A percentile compares a stretch with the other conserved stretches of the same genome.
Conservation (phyloP, 352 stramenopile genomes). For the Phytophthora foliorum region DNA sequence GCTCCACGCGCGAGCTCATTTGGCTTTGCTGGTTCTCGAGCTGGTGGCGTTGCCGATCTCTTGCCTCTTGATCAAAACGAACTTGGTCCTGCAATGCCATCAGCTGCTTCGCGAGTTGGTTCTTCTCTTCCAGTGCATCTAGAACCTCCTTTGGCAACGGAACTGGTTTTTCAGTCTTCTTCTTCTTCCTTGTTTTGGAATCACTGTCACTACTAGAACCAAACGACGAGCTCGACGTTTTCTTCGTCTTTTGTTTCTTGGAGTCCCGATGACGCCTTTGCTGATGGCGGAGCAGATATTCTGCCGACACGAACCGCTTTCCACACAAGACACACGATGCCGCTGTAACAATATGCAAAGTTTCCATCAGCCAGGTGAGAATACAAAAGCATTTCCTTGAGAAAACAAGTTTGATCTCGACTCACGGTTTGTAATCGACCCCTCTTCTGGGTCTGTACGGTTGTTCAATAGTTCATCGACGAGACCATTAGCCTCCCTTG, state of each 20-base stretch:
- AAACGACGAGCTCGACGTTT: constrained; percentile 30
- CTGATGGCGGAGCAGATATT: constrained; percentile 82
- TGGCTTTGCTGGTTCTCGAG: constrained; percentile 64
- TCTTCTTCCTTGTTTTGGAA: constrained; percentile 37
- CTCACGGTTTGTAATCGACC: constrained; percentile 43
- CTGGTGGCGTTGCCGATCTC: constrained; percentile 52
- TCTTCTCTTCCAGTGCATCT: constrained; percentile 64
- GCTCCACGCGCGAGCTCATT: constrained; percentile 55
- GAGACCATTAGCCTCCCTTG: constrained; percentile 38
- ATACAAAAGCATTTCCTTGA: neutral
- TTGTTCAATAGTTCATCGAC: constrained; percentile 47
- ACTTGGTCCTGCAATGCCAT: constrained; percentile 67
- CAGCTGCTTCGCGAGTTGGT: constrained; percentile 66
- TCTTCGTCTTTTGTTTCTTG: constrained; percentile 42
- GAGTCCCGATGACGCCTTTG: constrained; percentile 58
- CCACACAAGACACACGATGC: constrained; percentile 72
- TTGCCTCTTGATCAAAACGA: constrained; percentile 55
- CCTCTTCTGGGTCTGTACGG: constrained; percentile 24
- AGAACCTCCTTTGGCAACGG: constrained; percentile 51
- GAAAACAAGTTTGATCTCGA: neutral
- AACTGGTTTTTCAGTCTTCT: constrained; percentile 22
- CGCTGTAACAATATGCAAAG: constrained; percentile 25
- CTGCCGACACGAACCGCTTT: constrained; percentile 79
- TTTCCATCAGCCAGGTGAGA: neutral
- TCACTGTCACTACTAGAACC: constrained; percentile 27